These are phyloP conservation scores for Silene latifolia DNA, from an alignment of 148 eudicot genomes.

Conservation along the genomic window DNA sequence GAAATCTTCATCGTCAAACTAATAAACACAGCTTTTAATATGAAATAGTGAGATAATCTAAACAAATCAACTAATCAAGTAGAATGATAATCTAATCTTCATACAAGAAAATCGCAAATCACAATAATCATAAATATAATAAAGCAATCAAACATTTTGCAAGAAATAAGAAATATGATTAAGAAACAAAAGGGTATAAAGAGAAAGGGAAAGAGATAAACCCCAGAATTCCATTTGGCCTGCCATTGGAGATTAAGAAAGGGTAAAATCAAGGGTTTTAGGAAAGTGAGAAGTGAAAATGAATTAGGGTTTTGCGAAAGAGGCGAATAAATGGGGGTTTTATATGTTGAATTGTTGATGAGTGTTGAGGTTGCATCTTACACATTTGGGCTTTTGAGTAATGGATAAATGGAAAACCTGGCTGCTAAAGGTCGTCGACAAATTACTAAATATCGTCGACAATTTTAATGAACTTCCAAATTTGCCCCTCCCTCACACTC, in stretches of 20 bases:
- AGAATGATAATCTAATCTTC: too few relatives aligned
- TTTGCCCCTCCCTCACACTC: too few relatives aligned
- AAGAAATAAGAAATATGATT: neutral
- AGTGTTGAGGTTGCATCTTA: too few relatives aligned
- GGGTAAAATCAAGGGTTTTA: slow-evolving; percentile 5
- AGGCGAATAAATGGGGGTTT: slow-evolving; percentile 3
- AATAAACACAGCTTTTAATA: neutral
- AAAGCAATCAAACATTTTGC: neutral
- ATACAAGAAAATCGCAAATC: neutral
- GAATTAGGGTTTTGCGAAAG: slow-evolving; percentile 12
- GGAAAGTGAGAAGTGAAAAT: neutral
- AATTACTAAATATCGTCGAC: too few relatives aligned
- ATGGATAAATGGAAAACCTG: too few relatives aligned
- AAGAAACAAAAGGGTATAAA: neutral
- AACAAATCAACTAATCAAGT: too few relatives aligned
- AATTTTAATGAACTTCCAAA: too few relatives aligned
- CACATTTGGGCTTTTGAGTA: too few relatives aligned
- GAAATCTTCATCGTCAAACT: neutral
- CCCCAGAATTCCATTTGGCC: slow-evolving; percentile 58
- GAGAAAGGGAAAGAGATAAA: neutral
- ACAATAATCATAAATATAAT: neutral
- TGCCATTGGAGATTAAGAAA: slow-evolving; percentile 11
- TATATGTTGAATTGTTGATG: too few relatives aligned
- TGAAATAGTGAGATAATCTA: neutral
- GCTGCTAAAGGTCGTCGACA: too few relatives aligned